Conservation (phyloP, 1,284 basidiomycete genomes). For the Golubevia sp. region DNA sequence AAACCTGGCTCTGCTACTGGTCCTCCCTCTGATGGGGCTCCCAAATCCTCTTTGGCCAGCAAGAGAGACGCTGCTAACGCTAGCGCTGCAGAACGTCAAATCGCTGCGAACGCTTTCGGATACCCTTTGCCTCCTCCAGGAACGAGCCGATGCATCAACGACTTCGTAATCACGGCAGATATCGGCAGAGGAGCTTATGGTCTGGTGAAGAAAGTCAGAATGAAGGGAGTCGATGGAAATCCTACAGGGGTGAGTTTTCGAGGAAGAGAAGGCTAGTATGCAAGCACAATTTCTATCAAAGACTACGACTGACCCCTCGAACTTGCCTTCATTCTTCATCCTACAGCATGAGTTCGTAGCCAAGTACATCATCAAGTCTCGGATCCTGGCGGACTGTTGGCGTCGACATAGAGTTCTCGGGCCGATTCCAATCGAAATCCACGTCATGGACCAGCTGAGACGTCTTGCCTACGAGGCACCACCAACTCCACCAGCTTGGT, state of each 20-base stretch:
- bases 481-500: too few species aligned
- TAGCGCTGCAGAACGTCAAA: background rate
- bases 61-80: background rate
- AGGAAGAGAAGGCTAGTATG: background rate
- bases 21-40: too few species aligned
- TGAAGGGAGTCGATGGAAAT: slow-evolving; percentile 73
- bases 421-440: slow-evolving; percentile 97
- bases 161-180: slow-evolving; percentile 46
- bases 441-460: slow-evolving; percentile 84
- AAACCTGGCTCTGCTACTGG: too few species aligned
- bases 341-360: slow-evolving; percentile 73
- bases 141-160: slow-evolving; percentile 22
- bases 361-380: slow-evolving; percentile 97
- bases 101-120: background rate
- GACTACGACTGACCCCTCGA: slow-evolving; percentile 64
- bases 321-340: slow-evolving; percentile 60
- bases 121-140: slow-evolving; percentile 7
- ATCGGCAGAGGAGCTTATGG: slow-evolving; percentile 89
- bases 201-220: slow-evolving; percentile 85
- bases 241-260: slow-evolving; percentile 74
- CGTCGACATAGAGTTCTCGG: slow-evolving; percentile 89
- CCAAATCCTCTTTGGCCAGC: background rate
- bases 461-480: slow-evolving; percentile 2
- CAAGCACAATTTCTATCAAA: background rate
- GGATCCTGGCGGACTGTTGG: slow-evolving; percentile 98